Percentiles rank a stretch among this genome's conserved stretches.
phyloP scores from a whole-genome alignment of 495 filamentous ascomycete genomes.

The Amniculicola lignicola region DNA sequence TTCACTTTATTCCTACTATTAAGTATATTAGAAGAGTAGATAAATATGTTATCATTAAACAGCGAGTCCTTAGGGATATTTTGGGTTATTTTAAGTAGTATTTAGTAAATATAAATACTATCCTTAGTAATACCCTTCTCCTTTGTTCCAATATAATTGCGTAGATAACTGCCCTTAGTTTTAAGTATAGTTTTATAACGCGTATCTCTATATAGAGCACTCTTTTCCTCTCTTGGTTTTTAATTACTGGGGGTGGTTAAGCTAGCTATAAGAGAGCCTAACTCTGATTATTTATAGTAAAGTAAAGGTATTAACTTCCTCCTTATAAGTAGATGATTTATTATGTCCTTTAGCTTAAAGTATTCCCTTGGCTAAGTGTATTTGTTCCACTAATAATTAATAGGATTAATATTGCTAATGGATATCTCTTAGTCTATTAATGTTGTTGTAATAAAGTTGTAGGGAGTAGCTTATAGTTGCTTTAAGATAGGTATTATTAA shows the following conservation, averaged over 20 bases:
- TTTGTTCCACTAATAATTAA: slow-evolving; percentile 10
- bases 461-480: no score
- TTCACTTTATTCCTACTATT: slow-evolving; percentile 5
- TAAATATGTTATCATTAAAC: slow-evolving; percentile 20
- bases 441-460: slow-evolving; percentile 7
- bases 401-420: neutral
- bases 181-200: slow-evolving; percentile 16
- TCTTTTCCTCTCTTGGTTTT: no score
- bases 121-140: slow-evolving; percentile 1
- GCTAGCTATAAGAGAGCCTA: no score
- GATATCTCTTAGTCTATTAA: neutral
- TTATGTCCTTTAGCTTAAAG: no score
- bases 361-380: no score
- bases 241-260: slow-evolving; percentile 46
- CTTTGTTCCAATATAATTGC: neutral
- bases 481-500: no score
- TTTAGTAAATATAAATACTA: slow-evolving; percentile 12
- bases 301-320: no score
- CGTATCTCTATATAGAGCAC: neutral
- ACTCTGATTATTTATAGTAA: slow-evolving; percentile 39
- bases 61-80: slow-evolving; percentile 17
- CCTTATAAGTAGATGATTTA: no score
- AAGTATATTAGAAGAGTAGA: slow-evolving; percentile 8
- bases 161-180: slow-evolving; percentile 20
- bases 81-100: slow-evolving; percentile 8